Evolutionary conservation across 2,329 filamentous ascomycete genomes (phyloP).

Genomic region (Botrytis galanthina): DNA sequence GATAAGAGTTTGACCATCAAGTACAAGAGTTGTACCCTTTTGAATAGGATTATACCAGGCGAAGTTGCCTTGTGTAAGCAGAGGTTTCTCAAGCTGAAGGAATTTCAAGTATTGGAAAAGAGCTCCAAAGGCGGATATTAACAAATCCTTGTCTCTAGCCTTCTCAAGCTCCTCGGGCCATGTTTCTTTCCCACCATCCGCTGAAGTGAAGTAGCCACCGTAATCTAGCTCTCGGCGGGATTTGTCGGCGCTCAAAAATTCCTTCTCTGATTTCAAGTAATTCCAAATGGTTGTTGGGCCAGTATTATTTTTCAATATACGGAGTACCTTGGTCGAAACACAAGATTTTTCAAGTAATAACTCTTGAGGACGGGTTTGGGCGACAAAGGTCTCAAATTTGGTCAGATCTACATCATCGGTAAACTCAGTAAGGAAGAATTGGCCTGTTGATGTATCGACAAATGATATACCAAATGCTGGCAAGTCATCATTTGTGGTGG

Average conservation of each 20-base stretch:
- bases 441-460: conserved; percentile 91
- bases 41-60: conserved; percentile 87
- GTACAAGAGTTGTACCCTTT: conserved; percentile 81
- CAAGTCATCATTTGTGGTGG: conserved; percentile 61
- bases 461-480: conserved; percentile 91
- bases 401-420: conserved; percentile 90
- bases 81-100: conserved; percentile 82
- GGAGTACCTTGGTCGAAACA: conserved; percentile 82
- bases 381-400: conserved; percentile 94
- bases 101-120: conserved; percentile 81
- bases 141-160: conserved; percentile 71
- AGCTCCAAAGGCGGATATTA: conserved; percentile 90
- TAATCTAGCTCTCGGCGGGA: conserved; percentile 78
- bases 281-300: conserved; percentile 94
- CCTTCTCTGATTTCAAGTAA: conserved; percentile 76
- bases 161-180: conserved; percentile 78
- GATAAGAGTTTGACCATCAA: conserved; percentile 94
- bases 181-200: conserved; percentile 52
- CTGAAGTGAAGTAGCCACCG: conserved; percentile 71
- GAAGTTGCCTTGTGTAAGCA: conserved; percentile 89
- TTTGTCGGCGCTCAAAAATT: conserved; percentile 87
- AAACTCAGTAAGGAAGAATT: conserved; percentile 92
- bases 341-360: conserved; percentile 83
- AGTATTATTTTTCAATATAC: conserved; percentile 95
- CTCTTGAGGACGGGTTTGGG: conserved; percentile 86